Conservation (phyloP, 2,329 filamentous ascomycete genomes). For the Neocucurbitaria cava region DNA sequence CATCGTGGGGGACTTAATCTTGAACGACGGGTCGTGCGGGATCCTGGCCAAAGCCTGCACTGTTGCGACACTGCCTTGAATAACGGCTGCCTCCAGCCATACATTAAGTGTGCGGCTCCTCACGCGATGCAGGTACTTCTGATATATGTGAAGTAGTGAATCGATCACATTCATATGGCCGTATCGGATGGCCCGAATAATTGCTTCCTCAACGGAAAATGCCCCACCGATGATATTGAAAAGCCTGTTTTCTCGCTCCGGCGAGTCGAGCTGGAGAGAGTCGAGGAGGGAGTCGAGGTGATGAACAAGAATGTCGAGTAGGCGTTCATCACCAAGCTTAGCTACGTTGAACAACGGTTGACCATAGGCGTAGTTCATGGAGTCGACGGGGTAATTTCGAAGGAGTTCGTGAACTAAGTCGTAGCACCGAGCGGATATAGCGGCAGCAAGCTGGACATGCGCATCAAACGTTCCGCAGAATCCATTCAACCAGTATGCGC, state of each 20-base stretch:
- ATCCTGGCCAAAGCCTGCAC: background rate
- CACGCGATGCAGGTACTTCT: background rate
- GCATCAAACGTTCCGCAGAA: background rate
- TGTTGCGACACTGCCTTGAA: background rate
- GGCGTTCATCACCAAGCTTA: background rate
- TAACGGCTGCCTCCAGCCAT: background rate
- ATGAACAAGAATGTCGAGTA: background rate
- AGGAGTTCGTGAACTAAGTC: background rate
- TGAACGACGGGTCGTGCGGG: background rate
- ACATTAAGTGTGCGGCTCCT: background rate
- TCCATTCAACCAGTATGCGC: background rate
- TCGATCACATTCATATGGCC: background rate
- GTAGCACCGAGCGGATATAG: background rate
- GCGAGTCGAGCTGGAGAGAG: background rate
- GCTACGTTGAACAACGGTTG: background rate
- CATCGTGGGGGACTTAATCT: background rate
- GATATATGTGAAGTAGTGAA: background rate
- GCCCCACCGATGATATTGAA: background rate
- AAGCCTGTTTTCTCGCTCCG: background rate
- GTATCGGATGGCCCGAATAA: background rate
- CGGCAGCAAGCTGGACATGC: background rate
- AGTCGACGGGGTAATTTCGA: background rate
- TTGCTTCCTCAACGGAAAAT: background rate
- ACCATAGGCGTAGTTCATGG: background rate
- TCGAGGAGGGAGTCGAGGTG: background rate